These are phyloP conservation scores for Gyromitra esculenta DNA, from an alignment of 2,329 filamentous ascomycete genomes.

Conservation along the genomic window DNA sequence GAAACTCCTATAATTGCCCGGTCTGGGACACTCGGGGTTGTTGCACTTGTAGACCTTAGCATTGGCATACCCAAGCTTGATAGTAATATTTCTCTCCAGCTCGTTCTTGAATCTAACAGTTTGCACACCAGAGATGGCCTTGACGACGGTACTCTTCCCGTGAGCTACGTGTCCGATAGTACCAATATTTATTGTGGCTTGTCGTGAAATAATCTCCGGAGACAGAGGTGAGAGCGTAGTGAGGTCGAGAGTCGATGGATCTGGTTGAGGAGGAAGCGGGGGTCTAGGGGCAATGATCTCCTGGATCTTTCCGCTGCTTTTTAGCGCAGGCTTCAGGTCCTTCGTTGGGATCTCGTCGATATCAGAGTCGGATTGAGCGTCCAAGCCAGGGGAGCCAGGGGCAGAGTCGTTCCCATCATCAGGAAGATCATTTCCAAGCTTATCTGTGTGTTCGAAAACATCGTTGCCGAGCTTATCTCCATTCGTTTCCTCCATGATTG, in stretches of 20 bases:
- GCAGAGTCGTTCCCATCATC: slow-evolving; percentile 44
- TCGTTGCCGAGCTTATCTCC: slow-evolving; percentile 45
- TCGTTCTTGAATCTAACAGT: slow-evolving; percentile 99
- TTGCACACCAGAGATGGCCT: slow-evolving; percentile 98
- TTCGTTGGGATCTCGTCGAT: slow-evolving; percentile 67
- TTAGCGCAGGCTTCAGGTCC: slow-evolving; percentile 83
- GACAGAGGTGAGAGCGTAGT: slow-evolving; percentile 82
- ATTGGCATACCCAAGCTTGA: slow-evolving; percentile 99
- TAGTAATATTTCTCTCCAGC: slow-evolving; percentile 98
- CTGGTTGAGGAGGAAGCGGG: slow-evolving; percentile 85
- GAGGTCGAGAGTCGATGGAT: slow-evolving; percentile 88
- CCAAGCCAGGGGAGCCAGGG: slow-evolving; percentile 69
- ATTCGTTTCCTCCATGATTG: slow-evolving; percentile 46
- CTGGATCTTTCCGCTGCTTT: slow-evolving; percentile 73
- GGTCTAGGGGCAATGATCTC: slow-evolving; percentile 65
- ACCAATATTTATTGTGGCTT: slow-evolving; percentile 98
- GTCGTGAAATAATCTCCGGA: slow-evolving; percentile 94
- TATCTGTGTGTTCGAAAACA: slow-evolving; percentile 37
- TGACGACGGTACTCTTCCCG: slow-evolving; percentile 98
- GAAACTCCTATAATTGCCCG: slow-evolving; percentile 94
- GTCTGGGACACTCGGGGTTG: slow-evolving; percentile 86
- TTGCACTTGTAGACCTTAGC: slow-evolving; percentile 99
- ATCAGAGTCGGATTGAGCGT: slow-evolving; percentile 70
- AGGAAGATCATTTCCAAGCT: slow-evolving; percentile 44
- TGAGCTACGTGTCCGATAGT: slow-evolving; percentile 99